Evolutionary conservation across 495 filamentous ascomycete genomes (phyloP).

Genomic region (Diplogelasinospora grovesii): DNA sequence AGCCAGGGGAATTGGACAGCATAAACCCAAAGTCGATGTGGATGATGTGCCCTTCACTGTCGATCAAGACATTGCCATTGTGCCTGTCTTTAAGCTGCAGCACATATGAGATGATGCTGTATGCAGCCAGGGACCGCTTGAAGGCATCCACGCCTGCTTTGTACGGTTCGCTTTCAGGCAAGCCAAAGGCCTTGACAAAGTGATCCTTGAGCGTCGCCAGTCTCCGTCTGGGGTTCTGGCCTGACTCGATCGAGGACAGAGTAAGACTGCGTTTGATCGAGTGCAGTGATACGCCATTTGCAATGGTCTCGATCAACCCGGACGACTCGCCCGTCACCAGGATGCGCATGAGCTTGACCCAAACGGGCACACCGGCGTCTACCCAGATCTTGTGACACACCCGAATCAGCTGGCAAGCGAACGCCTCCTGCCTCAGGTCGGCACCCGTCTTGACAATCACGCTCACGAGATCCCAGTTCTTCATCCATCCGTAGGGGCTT

Average conservation of each 20-base stretch:
- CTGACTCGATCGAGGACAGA: constrained; percentile 56
- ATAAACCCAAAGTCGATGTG: constrained; percentile 83
- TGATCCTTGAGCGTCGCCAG: constrained; percentile 71
- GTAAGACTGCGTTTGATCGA: constrained; percentile 70
- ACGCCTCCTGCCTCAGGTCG: constrained; percentile 70
- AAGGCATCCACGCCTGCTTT: constrained; percentile 61
- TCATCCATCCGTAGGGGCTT: constrained; percentile 71
- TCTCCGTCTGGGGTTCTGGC: constrained; percentile 56
- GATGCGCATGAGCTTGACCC: constrained; percentile 75
- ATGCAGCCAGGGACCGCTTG: constrained; percentile 62
- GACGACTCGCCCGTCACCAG: constrained; percentile 72
- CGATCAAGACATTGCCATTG: constrained; percentile 73
- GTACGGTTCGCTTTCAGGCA: constrained; percentile 54
- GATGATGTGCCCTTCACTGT: constrained; percentile 72
- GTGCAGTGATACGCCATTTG: constrained; percentile 70
- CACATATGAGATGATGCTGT: constrained; percentile 69
- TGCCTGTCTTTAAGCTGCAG: constrained; percentile 75
- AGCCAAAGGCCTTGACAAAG: constrained; percentile 67
- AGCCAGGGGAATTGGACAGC: constrained; percentile 70
- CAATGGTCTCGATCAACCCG: constrained; percentile 73
- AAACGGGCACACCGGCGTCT: constrained; percentile 63
- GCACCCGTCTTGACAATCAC: constrained; percentile 77
- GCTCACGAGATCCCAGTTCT: constrained; percentile 72
- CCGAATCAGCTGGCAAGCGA: constrained; percentile 69
- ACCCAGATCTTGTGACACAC: constrained; percentile 71